Base-by-base conservation (phyloP, 139 green algal species). In the Tetratostichococcus sp. region DNA sequence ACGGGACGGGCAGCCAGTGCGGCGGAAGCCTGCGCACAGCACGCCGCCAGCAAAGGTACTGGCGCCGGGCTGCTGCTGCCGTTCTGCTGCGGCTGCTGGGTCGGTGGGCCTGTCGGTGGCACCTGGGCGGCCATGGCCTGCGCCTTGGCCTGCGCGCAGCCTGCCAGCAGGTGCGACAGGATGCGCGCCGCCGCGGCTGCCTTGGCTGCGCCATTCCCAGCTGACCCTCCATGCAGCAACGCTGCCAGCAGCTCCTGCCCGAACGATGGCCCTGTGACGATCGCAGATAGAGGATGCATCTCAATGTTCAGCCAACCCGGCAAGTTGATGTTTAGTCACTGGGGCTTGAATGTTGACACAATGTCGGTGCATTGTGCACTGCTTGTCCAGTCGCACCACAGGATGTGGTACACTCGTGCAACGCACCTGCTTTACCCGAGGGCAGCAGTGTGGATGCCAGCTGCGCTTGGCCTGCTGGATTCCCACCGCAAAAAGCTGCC, bases 151-250 rank as follows among this genome's bases (percentile, higher is more conserved):
- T 65, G 65, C n/a, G 75, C 0, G 70, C 85, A 88, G 62, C 76
- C 77, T 0, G 23, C 43, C 35, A 91, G 70, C 31, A 91, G 70
- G 69, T 82, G 75, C 42, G 78, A 33, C 70, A 91, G 70, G 39
- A 88, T 79, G 1, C 31, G 42, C 0, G 81, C 81, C 5, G 87
- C 85, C 11, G 19, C 50, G 19, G 17, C 50, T 2, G 50, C 14
- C 17, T 4, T 2, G 11, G 50, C 50, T 62, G 19, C 26, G 14
- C 50, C 50, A 26, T 17, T 26, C 11, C 17, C 50, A 62, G 50
- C 17, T 26, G 14, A 26, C 2, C 11, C 14, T 28, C 50, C 50
- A 23, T 26, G 17, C 2, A 2, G 11, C 50, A 62, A 17, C 17
- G 50, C 50, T 26, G 50, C 11, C 50, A 62, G 50, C 50, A 62